Evolutionary conservation across 768 basidiomycete species (phyloP).

Genomic region (Leccinum obscurum): DNA sequence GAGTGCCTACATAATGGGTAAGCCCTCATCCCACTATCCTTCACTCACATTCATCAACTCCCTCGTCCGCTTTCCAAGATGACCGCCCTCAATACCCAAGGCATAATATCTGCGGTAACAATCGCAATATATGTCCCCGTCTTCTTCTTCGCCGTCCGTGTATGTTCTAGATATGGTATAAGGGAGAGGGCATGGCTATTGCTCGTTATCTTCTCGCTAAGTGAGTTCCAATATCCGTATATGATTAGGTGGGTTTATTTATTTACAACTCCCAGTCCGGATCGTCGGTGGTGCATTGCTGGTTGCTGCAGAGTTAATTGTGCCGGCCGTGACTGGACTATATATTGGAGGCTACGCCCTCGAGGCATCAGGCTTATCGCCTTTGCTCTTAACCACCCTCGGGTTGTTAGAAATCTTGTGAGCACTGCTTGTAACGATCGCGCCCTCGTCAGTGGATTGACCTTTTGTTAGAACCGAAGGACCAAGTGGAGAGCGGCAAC

Average conservation of each 20-base stretch:
- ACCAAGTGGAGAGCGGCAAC: conserved; percentile 20
- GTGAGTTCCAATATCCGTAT: conserved; percentile 37
- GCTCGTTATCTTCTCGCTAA: conserved; percentile 57
- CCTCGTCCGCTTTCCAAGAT: conserved; percentile 21
- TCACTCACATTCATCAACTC: conserved; percentile 1
- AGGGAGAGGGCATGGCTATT: conserved; percentile 68
- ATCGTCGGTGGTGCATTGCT: conserved; percentile 57
- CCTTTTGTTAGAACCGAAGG: conserved; percentile 29
- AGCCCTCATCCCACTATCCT: conserved; percentile 2
- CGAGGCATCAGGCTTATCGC: conserved; percentile 40
- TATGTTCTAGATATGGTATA: conserved; percentile 55
- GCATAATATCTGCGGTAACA: conserved; percentile 58
- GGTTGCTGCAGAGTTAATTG: conserved; percentile 51
- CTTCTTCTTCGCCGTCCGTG: conserved; percentile 42
- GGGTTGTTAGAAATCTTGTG: conserved; percentile 39
- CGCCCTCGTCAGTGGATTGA: conserved; percentile 3
- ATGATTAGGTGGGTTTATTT: background rate
- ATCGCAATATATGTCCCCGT: conserved; percentile 63
- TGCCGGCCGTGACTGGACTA: conserved; percentile 41
- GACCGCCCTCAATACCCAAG: conserved; percentile 38
- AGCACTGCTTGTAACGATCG: conserved; percentile 12
- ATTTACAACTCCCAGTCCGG: conserved; percentile 43
- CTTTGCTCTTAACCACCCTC: conserved; percentile 38
- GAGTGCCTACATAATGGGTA: conserved; percentile 22
- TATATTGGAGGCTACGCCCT: conserved; percentile 53